Percentiles rank a stretch among this genome's conserved stretches.
These are phyloP conservation scores for Elaphomyces granulatus DNA, from an alignment of 495 filamentous ascomycete species.

Conservation along the genomic window DNA sequence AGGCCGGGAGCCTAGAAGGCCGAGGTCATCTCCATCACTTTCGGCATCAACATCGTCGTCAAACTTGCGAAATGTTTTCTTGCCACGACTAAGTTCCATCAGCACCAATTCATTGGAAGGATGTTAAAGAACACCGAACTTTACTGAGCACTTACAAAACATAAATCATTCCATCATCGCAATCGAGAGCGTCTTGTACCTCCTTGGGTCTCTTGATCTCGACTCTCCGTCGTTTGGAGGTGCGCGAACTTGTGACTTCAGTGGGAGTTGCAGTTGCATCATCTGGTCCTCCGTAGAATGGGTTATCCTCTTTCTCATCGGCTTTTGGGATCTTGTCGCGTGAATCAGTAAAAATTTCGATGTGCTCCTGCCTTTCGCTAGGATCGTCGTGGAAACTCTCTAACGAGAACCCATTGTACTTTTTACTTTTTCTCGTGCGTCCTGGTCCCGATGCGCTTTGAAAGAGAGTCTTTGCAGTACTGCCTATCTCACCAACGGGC, in stretches of 20 bases:
- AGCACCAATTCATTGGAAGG: neutral
- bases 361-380: conserved; percentile 31
- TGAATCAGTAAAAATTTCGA: conserved; percentile 81
- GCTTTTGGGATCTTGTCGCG: conserved; percentile 68
- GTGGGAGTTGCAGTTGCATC: conserved; percentile 14
- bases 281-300: conserved; percentile 46
- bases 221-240: conserved; percentile 20
- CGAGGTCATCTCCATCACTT: conserved; percentile 32
- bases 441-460: conserved; percentile 22
- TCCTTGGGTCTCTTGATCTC: conserved; percentile 37
- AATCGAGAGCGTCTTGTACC: conserved; percentile 46
- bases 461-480: conserved; percentile 66
- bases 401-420: conserved; percentile 49
- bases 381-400: conserved; percentile 50
- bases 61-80: conserved; percentile 58
- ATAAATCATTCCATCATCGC: conserved; percentile 68
- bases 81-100: conserved; percentile 55
- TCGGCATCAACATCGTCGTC: conserved; percentile 31
- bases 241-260: conserved; percentile 25
- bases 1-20: conserved; percentile 25
- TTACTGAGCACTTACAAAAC: conserved; percentile 92
- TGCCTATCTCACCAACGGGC: conserved; percentile 40
- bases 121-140: no score
- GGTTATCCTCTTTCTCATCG: conserved; percentile 53
- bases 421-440: conserved; percentile 38